phyloP scores from a whole-genome alignment of 352 stramenopile species.

The Aphanomyces stellatus region DNA sequence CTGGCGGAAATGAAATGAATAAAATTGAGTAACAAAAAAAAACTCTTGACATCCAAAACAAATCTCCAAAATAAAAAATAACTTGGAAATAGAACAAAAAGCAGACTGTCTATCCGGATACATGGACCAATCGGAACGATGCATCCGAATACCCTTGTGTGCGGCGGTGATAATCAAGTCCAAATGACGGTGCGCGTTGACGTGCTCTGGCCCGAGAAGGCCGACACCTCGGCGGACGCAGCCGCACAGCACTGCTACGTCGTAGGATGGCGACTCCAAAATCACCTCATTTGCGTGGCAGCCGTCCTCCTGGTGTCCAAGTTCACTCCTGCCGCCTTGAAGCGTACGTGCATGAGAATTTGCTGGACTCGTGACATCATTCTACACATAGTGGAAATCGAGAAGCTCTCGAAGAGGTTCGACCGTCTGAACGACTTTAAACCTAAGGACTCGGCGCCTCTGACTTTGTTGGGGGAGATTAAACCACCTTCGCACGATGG shows the following conservation, averaged over 20 bases:
- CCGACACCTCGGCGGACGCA: neutral
- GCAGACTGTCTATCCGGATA: neutral
- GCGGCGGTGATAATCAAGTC: neutral
- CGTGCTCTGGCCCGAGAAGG: conserved; percentile 8
- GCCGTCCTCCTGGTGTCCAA: neutral
- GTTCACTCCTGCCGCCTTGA: neutral
- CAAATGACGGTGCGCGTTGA: neutral
- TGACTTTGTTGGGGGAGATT: neutral
- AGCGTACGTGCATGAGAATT: neutral
- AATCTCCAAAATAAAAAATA: no score
- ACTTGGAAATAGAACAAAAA: no score
- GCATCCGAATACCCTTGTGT: neutral
- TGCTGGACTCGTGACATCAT: neutral
- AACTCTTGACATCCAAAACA: no score
- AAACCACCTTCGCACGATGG: neutral
- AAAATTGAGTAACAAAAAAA: no score
- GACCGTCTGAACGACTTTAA: neutral
- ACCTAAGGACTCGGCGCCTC: neutral
- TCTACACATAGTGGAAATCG: neutral
- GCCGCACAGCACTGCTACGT: neutral
- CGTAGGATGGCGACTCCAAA: conserved; percentile 9
- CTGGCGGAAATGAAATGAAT: neutral
- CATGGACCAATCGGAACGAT: neutral
- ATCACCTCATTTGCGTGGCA: conserved; percentile 15
- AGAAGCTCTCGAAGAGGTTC: neutral